Percentiles rank a stretch among this genome's conserved stretches.
phyloP scores from a whole-genome alignment of 108 stramenopile genomes.

The Bacterosira constricta region DNA sequence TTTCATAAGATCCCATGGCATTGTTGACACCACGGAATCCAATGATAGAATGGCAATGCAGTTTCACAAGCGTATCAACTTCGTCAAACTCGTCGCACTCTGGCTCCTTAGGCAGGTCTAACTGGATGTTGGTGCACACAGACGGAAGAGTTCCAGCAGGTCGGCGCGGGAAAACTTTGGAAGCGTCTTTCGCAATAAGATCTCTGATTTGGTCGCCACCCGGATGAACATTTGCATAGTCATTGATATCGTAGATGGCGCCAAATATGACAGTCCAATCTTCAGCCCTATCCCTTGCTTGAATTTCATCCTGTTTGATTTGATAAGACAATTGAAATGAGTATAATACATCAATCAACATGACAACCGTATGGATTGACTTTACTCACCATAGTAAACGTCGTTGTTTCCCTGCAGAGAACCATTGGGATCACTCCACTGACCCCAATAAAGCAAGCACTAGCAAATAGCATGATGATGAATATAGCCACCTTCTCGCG shows the following conservation, averaged over 20 bases:
- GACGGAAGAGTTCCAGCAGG: slow-evolving; percentile 38
- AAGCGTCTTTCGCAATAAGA: slow-evolving; percentile 33
- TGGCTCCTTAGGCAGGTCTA: slow-evolving; percentile 11
- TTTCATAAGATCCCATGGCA: slow-evolving; percentile 37
- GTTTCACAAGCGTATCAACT: slow-evolving; percentile 34
- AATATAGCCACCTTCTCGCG: slow-evolving; percentile 56
- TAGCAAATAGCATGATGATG: slow-evolving; percentile 36
- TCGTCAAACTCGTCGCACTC: slow-evolving; percentile 41
- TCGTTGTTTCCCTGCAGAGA: slow-evolving; percentile 42
- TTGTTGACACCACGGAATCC: slow-evolving; percentile 27
- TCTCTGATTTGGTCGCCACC: slow-evolving; percentile 40
- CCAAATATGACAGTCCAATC: slow-evolving; percentile 58
- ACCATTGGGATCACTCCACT: slow-evolving; percentile 53
- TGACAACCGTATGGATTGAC: too few species aligned
- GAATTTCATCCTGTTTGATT: slow-evolving; percentile 35
- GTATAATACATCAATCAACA: too few species aligned
- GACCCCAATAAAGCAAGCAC: slow-evolving; percentile 44
- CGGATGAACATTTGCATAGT: slow-evolving; percentile 36
- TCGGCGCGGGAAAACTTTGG: slow-evolving; percentile 49
- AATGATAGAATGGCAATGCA: slow-evolving; percentile 44
- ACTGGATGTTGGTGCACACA: slow-evolving; percentile 28
- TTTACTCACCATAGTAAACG: slow-evolving; percentile 41
- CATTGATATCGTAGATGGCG: slow-evolving; percentile 43
- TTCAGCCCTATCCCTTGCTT: slow-evolving; percentile 37
- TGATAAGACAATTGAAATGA: too few species aligned